Conservation (phyloP, 345 rosid genomes). For the Gossypium rotundifolium region DNA sequence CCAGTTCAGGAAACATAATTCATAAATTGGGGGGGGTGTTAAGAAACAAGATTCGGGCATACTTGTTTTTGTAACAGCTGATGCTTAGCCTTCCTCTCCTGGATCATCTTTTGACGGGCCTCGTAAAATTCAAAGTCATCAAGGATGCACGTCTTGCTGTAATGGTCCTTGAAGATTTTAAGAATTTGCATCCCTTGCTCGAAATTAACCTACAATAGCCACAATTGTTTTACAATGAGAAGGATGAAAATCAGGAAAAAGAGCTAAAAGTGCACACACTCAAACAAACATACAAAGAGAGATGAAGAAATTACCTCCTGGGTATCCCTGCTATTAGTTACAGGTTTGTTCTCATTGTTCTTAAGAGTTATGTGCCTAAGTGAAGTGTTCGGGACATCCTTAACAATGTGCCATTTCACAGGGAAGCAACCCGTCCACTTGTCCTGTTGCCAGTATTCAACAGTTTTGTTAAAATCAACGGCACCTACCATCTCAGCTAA, state of each 20-base stretch:
- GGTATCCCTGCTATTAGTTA: slow-evolving; percentile 78
- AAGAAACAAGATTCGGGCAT: not conserved
- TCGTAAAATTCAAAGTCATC: slow-evolving; percentile 64
- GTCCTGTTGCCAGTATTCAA: slow-evolving; percentile 83
- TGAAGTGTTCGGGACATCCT: slow-evolving; percentile 63
- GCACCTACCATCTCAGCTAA: slow-evolving; percentile 71
- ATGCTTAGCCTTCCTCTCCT: slow-evolving; percentile 43
- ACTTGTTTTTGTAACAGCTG: slow-evolving; percentile 48
- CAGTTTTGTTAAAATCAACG: slow-evolving; percentile 61
- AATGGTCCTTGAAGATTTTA: slow-evolving; percentile 45
- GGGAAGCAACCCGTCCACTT: slow-evolving; percentile 85
- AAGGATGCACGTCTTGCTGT: slow-evolving; percentile 45
- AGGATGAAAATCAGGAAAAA: not conserved
- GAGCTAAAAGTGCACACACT: not conserved
- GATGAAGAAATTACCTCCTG: slow-evolving; percentile 50
- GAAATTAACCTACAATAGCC: slow-evolving; percentile 37
- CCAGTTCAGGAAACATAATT: not conserved
- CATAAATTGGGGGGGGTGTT: not conserved
- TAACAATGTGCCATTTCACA: slow-evolving; percentile 73
- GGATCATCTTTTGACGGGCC: slow-evolving; percentile 39
- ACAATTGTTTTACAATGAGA: not conserved
- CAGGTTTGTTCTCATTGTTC: slow-evolving; percentile 74
- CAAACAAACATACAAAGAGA: not conserved
- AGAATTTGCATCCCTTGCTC: slow-evolving; percentile 46
- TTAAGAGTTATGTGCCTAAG: slow-evolving; percentile 61